These are phyloP conservation scores for Onygena corvina DNA, from an alignment of 2,329 filamentous ascomycete species.

Conservation along the genomic window DNA sequence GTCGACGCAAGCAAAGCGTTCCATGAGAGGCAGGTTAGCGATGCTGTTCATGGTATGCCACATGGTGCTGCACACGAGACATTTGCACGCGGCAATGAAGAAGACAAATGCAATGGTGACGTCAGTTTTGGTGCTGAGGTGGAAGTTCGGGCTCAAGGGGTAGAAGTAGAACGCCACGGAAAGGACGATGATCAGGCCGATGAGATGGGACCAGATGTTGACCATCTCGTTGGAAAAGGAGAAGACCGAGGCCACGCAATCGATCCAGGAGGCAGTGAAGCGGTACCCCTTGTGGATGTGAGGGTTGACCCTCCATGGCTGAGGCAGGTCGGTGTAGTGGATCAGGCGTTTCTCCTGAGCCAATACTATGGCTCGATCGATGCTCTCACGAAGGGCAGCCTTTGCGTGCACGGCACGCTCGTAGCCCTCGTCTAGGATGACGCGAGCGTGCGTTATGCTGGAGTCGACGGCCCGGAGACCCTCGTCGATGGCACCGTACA, in stretches of 20 bases:
- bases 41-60: constrained; percentile 99
- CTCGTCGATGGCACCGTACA: constrained; percentile 67
- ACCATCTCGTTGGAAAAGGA: constrained; percentile 81
- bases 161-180: constrained; percentile 93
- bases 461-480: constrained; percentile 72
- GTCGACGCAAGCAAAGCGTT: constrained; percentile 93
- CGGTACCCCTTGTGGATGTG: constrained; percentile 88
- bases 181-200: constrained; percentile 80
- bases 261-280: constrained; percentile 81
- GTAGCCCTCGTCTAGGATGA: constrained; percentile 67
- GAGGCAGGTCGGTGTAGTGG: constrained; percentile 75
- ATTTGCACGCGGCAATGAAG: constrained; percentile 92
- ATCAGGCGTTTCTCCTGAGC: constrained; percentile 74
- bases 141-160: constrained; percentile 75
- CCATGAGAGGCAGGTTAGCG: constrained; percentile 75
- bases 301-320: constrained; percentile 88
- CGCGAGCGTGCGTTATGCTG: constrained; percentile 59
- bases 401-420: constrained; percentile 73
- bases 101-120: constrained; percentile 85
- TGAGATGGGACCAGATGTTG: constrained; percentile 94
- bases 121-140: constrained; percentile 72
- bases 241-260: constrained; percentile 75
- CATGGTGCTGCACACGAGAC: constrained; percentile 83
- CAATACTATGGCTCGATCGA: constrained; percentile 62
- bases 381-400: constrained; percentile 68